Evolutionary conservation across 345 rosid genomes (phyloP), one percentile per base, ranked within the genome.

Genomic region (Dimocarpus longan): DNA sequence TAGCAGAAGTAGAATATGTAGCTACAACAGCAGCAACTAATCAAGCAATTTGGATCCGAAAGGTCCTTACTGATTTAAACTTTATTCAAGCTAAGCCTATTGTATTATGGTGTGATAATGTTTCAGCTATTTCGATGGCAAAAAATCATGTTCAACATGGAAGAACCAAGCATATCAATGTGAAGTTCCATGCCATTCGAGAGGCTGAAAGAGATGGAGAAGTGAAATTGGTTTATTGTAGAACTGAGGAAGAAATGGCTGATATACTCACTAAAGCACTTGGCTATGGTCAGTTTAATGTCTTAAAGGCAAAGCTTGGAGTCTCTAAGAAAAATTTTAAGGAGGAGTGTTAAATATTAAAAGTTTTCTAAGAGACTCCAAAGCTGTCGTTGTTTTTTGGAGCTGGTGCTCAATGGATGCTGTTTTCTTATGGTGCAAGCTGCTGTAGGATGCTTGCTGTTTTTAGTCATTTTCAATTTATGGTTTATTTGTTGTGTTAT

Each of bases 241-340:
- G 9, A 11, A 21, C 28, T 3, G 21, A 22, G 12, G 39, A 65
- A 10, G 1, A 65, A 16, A 2, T 65, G 5, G 12, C 18, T 12
- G 68, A 65, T 21, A 65, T 65, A 65, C 40, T 65, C 21, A 65
- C 68, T 10, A 65, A 65, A 22, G 21, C 68, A 16, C 68, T 65
- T 65, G 44, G 44, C 44, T 42, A 0, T 42, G 44, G 44, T 42
- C 44, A 42, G 1, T 42, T 42, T 42, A 42, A 42, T 42, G 44
- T 42, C 9, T 42, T 6, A 42, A 42, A 4, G 1, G 44, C 44
- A 5, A 42, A 42, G 44, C 44, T 42, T 42, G 44, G 8, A 42
- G 8, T 42, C 44, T 42, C 44, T 1, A 8, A 4, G 9, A 32
- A 32, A 32, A 32, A 32, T 1, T 32, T 2, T 32, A 3, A 32